phyloP scores from a whole-genome alignment of 352 stramenopile genomes.

The Globisporangium irregulare region DNA sequence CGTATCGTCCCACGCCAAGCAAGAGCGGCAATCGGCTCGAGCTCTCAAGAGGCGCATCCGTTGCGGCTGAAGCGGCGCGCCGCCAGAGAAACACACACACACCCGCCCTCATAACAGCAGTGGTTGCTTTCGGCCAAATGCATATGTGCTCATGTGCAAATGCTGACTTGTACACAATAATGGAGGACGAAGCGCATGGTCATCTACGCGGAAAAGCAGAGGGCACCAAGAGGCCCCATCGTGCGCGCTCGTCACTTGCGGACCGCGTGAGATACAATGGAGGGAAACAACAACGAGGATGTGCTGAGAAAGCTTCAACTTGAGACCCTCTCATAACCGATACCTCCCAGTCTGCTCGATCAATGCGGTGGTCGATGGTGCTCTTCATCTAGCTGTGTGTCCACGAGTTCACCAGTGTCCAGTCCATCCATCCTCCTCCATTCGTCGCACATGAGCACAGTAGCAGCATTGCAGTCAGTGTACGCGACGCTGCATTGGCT shows the following conservation, averaged over 20 bases:
- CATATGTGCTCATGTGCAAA: too few species aligned
- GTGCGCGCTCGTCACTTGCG: neutral
- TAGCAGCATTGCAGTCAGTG: neutral
- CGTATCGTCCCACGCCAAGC: neutral
- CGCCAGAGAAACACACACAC: neutral
- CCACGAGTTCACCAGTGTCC: neutral
- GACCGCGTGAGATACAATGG: neutral
- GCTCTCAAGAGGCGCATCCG: slow-evolving; percentile 6
- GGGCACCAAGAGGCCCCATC: neutral
- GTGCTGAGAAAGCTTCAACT: slow-evolving; percentile 2
- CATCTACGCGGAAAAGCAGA: neutral
- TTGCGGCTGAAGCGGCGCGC: neutral
- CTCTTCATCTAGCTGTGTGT: neutral
- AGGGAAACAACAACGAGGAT: neutral
- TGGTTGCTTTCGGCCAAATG: neutral
- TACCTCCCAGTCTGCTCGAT: neutral
- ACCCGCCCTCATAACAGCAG: neutral
- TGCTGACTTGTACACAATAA: too few species aligned
- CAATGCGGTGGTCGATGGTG: neutral
- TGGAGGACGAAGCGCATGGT: neutral
- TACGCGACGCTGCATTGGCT: neutral
- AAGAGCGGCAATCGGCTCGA: neutral
- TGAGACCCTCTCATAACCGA: neutral
- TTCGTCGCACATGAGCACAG: neutral
- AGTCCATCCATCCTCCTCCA: slow-evolving; percentile 1